These are phyloP conservation scores for Phytophthora pistaciae DNA, from an alignment of 352 stramenopile genomes.

Conservation along the genomic window DNA sequence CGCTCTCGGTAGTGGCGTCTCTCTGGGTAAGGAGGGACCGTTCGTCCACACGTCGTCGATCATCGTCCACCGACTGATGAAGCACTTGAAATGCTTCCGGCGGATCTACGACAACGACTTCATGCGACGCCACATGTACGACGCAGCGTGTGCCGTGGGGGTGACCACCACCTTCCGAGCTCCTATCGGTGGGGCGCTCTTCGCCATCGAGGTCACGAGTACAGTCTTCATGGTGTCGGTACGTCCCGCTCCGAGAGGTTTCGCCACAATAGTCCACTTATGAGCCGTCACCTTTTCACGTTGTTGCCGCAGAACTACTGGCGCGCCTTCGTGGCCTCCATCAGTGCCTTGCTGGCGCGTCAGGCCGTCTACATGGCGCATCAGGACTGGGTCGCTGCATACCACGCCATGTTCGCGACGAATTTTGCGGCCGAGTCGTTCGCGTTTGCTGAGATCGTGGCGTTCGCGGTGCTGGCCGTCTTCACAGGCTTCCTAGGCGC, in stretches of 20 bases:
- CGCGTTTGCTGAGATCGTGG: conserved; percentile 52
- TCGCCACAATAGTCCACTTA: background rate
- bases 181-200: conserved; percentile 91
- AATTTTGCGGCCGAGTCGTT: conserved; percentile 55
- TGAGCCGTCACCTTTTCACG: background rate
- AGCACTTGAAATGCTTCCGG: conserved; percentile 70
- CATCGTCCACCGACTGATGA: conserved; percentile 88
- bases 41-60: conserved; percentile 95
- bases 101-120: conserved; percentile 73
- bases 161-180: conserved; percentile 91
- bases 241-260: conserved; percentile 1
- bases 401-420: conserved; percentile 62
- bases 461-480: conserved; percentile 57
- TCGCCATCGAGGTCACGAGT: conserved; percentile 91
- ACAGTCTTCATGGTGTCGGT: conserved; percentile 77
- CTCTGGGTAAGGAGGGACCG: conserved; percentile 97
- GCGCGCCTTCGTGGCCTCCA: conserved; percentile 65
- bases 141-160: conserved; percentile 89
- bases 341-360: conserved; percentile 61
- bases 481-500: conserved; percentile 59
- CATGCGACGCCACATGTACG: conserved; percentile 84
- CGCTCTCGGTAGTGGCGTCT: conserved; percentile 91
- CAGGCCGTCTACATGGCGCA: conserved; percentile 52
- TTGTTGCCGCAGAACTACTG: conserved; percentile 64
- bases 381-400: conserved; percentile 48